Evolutionary conservation across 441 rosid genomes (phyloP).

Genomic region (Erodium texanum): DNA sequence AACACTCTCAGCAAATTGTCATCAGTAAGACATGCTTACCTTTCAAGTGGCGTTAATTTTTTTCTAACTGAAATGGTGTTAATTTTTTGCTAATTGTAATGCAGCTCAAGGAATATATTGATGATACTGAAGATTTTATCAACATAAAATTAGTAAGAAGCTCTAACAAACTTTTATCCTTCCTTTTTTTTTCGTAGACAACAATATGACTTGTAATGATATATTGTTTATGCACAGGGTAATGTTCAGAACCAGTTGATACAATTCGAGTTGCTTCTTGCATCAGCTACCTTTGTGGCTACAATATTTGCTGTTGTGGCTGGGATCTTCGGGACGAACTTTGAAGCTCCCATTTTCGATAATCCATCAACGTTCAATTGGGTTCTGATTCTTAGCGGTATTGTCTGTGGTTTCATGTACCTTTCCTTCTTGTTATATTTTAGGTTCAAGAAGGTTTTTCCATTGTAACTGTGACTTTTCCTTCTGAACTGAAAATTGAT

Average conservation of each 20-base stretch:
- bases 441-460: conserved; percentile 73
- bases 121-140: conserved; percentile 95
- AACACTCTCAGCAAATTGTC: conserved; percentile 76
- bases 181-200: conserved; percentile 1
- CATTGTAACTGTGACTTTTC: conserved; percentile 28
- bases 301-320: conserved; percentile 79
- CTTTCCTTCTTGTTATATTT: conserved; percentile 61
- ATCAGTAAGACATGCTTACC: conserved; percentile 46
- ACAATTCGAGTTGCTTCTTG: conserved; percentile 86
- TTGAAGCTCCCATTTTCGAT: conserved; percentile 55
- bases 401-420: conserved; percentile 45
- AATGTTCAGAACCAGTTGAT: conserved; percentile 90
- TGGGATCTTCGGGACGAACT: conserved; percentile 84
- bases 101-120: conserved; percentile 94
- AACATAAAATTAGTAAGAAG: conserved; percentile 77
- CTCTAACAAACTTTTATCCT: conserved; percentile 1
- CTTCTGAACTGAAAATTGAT: neutral
- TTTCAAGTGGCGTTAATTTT: neutral
- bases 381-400: conserved; percentile 62
- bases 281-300: conserved; percentile 87
- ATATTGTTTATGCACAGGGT: conserved; percentile 40
- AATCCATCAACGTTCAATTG: conserved; percentile 52
- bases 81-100: conserved; percentile 11
- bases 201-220: neutral
- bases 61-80: no score